Evolutionary conservation across 164 flowering plant genomes (phyloP), one percentile per base, ranked within the genome.

Genomic region (Sedum album): DNA sequence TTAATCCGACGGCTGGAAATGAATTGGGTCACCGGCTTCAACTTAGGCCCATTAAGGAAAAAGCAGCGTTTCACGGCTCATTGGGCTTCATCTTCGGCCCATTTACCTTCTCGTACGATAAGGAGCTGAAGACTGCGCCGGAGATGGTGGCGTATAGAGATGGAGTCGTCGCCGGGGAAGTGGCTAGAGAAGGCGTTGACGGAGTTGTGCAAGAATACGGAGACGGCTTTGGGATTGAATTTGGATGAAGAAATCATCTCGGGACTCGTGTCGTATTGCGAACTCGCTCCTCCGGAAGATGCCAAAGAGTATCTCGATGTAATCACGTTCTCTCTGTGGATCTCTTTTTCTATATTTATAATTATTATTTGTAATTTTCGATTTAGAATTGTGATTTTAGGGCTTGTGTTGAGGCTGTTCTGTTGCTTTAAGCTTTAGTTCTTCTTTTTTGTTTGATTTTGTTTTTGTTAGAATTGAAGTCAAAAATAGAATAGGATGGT

Each of bases 291-390:
- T 48, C 96, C 96, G 0, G 76, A 75, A n/a, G 99, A 94, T 67
- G 99, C 99, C 42, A 82, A 88, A 77, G 97, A 91, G 70, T 94
- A 91, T 69, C 97, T 94, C 72, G 90, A 85, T 72, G 99, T 94
- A 86, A 73, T 31, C 66, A 15, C 41, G 57, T 62, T n/a, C 42
- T 38, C 30, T 36, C 38, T 46, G 48, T 66, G 36, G 20, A 5
- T 20, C 25, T 69, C 51, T 14, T n/a, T 68, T 21, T 69, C 36
- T 69, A 17, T 46, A 4, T 15, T 15, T 14, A 4, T 46, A 17
- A 14, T 46, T 11, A 14, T 46, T 1, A 15, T 46, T 46, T 42
- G 17, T 42, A 15, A 11, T 8, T 42, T 10, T 10, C 2, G 5
- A 42, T 6, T 42, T 14, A 42, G 46, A 42, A 42, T 42, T 42